Evolutionary conservation across 768 basidiomycete species (phyloP).

Genomic region (Strobilomyces dryophilus): DNA sequence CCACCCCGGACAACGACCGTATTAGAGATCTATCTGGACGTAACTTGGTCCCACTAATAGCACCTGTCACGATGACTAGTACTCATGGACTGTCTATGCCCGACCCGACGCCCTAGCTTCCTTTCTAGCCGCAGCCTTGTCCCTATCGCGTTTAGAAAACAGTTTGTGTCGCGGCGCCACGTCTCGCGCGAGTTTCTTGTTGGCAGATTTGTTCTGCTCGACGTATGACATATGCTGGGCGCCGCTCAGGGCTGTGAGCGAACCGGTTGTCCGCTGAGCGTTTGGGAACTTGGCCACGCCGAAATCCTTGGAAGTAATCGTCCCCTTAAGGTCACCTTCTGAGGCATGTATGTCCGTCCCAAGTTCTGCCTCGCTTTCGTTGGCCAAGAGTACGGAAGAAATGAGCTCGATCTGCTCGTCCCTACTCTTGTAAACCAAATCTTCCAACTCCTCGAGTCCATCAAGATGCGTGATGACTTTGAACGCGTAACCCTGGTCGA

Average conservation of each 20-base stretch:
- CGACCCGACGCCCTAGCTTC: slow-evolving; percentile 35
- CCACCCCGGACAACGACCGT: slow-evolving; percentile 16
- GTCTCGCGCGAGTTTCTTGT: slow-evolving; percentile 66
- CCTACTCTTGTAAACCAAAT: slow-evolving; percentile 87
- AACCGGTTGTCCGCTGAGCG: slow-evolving; percentile 77
- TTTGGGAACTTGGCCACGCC: slow-evolving; percentile 60
- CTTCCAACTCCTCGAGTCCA: slow-evolving; percentile 79
- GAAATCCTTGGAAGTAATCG: slow-evolving; percentile 83
- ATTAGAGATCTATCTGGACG: slow-evolving; percentile 12
- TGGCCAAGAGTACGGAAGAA: slow-evolving; percentile 87
- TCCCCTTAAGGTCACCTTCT: slow-evolving; percentile 83
- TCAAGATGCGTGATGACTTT: slow-evolving; percentile 99
- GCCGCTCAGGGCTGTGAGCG: slow-evolving; percentile 79
- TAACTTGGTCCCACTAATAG: slow-evolving; percentile 13
- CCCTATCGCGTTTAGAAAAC: slow-evolving; percentile 80
- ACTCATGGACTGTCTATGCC: slow-evolving; percentile 14
- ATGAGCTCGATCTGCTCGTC: slow-evolving; percentile 96
- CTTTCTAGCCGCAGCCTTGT: slow-evolving; percentile 53
- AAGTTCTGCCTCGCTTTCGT: slow-evolving; percentile 86
- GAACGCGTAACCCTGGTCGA: slow-evolving; percentile 99
- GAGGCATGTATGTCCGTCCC: slow-evolving; percentile 78
- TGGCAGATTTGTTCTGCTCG: slow-evolving; percentile 88
- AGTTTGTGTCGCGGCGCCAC: slow-evolving; percentile 64
- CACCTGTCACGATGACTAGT: slow-evolving; percentile 13
- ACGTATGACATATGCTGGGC: slow-evolving; percentile 91